These are phyloP conservation scores for Falciphora oryzae DNA, from an alignment of 2,329 filamentous ascomycete genomes.

Conservation along the genomic window DNA sequence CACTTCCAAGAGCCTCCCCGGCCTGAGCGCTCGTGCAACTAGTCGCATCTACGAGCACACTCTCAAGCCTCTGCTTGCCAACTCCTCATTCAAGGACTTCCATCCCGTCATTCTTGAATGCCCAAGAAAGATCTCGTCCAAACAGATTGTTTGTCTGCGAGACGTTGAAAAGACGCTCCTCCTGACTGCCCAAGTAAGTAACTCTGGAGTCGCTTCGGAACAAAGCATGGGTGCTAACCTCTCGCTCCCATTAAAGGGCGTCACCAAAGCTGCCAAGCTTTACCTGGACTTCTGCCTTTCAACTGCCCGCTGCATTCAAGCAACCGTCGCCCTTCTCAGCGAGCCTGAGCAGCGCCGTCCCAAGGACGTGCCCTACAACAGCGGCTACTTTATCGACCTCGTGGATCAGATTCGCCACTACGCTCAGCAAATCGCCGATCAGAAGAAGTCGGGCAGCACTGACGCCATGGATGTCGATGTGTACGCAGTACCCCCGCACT, in stretches of 20 bases:
- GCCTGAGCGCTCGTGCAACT: constrained; percentile 63
- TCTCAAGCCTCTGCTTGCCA: constrained; percentile 69
- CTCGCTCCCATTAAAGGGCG: constrained; percentile 70
- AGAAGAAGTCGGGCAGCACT: constrained; percentile 47
- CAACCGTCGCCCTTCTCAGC: constrained; percentile 78
- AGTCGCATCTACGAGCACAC: constrained; percentile 76
- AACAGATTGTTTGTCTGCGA: constrained; percentile 83
- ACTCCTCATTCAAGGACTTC: constrained; percentile 70
- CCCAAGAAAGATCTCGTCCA: constrained; percentile 71
- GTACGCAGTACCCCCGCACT: constrained; percentile 35
- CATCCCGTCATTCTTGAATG: constrained; percentile 73
- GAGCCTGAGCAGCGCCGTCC: constrained; percentile 82
- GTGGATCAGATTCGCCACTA: constrained; percentile 90
- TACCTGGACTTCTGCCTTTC: constrained; percentile 88
- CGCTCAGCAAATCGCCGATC: constrained; percentile 74
- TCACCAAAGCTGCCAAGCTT: constrained; percentile 60
- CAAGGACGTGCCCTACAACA: constrained; percentile 84
- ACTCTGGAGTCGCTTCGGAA: constrained; percentile 35
- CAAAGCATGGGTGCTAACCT: constrained; percentile 61
- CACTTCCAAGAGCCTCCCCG: constrained; percentile 44
- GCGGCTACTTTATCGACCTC: constrained; percentile 94
- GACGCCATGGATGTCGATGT: constrained; percentile 53
- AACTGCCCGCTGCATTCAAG: constrained; percentile 84
- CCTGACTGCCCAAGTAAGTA: constrained; percentile 89
- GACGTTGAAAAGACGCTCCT: constrained; percentile 93